Evolutionary conservation across 495 filamentous ascomycete species (phyloP).

Genomic region (Podospora pseudoanserina): DNA sequence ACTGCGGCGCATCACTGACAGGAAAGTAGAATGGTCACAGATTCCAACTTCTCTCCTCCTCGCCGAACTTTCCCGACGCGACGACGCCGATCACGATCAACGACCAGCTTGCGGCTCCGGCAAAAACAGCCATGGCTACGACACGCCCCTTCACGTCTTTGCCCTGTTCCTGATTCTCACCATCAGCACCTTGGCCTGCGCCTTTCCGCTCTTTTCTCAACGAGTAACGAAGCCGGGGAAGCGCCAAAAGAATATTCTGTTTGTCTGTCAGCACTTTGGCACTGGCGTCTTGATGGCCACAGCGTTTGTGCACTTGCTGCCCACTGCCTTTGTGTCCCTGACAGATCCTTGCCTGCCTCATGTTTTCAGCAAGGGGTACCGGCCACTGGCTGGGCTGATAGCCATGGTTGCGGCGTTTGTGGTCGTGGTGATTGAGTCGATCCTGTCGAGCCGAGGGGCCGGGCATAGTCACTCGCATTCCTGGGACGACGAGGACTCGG

Average conservation of each 20-base stretch:
- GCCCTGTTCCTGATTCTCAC: conserved; percentile 72
- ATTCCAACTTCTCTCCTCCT: conserved; percentile 50
- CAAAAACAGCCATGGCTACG: conserved; percentile 53
- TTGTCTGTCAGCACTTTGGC: conserved; percentile 78
- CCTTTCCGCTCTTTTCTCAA: conserved; percentile 55
- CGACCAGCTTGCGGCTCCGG: conserved; percentile 62
- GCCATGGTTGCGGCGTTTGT: conserved; percentile 74
- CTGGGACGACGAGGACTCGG: conserved; percentile 37
- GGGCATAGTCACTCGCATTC: conserved; percentile 52
- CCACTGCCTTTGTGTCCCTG: conserved; percentile 76
- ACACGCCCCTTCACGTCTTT: conserved; percentile 66
- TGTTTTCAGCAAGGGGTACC: conserved; percentile 69
- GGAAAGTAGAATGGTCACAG: conserved; percentile 36
- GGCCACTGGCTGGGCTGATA: conserved; percentile 71
- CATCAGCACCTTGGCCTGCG: conserved; percentile 66
- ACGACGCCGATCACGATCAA: conserved; percentile 29
- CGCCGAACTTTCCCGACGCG: conserved; percentile 50
- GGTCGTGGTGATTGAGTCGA: conserved; percentile 74
- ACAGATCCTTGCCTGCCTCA: conserved; percentile 74
- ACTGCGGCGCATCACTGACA: neutral
- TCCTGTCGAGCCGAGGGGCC: conserved; percentile 58
- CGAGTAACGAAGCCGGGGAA: conserved; percentile 40
- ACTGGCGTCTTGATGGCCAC: conserved; percentile 84
- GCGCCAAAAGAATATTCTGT: conserved; percentile 53
- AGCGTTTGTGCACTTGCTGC: conserved; percentile 83